Conservation (phyloP, 208 protist species). For the Strigomonas galati region DNA sequence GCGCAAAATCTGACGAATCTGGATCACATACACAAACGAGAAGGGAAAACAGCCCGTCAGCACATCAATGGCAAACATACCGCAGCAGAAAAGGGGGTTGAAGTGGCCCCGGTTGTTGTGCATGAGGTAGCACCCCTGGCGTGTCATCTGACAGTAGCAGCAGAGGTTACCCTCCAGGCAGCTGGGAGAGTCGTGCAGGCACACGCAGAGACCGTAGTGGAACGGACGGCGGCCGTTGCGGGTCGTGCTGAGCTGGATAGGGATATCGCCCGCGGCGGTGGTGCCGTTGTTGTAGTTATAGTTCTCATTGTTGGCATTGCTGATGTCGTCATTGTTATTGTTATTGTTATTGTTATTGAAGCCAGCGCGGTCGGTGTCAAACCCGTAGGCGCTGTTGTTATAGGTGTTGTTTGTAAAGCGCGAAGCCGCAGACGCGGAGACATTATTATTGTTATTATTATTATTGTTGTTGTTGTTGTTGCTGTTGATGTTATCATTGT, state of each 20-base stretch:
- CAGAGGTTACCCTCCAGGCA: not conserved
- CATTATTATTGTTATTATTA: conserved; percentile 1
- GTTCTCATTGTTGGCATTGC: not conserved
- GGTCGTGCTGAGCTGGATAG: not conserved
- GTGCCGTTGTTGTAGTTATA: not conserved
- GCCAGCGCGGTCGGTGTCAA: not conserved
- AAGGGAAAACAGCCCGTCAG: not conserved
- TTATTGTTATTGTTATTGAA: not conserved
- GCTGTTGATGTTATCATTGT: too few species aligned
- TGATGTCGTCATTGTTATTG: not conserved
- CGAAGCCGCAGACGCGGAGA: not conserved
- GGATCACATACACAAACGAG: conserved; percentile 11
- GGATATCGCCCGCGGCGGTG: not conserved
- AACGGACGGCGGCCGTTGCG: not conserved
- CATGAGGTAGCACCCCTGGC: not conserved
- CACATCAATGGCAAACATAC: not conserved
- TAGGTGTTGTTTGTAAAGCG: not conserved
- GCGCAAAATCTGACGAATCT: conserved; percentile 24
- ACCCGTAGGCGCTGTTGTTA: conserved; percentile 2
- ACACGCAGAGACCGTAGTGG: conserved; percentile 8
- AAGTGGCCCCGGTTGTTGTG: not conserved
- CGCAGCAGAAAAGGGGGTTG: conserved; percentile 3
- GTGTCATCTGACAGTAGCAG: conserved; percentile 13
- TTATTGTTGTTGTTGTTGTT: not conserved
- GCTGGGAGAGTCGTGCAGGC: not conserved